phyloP scores from a whole-genome alignment of 2,329 filamentous ascomycete genomes.

The Leptographium lundbergii region DNA sequence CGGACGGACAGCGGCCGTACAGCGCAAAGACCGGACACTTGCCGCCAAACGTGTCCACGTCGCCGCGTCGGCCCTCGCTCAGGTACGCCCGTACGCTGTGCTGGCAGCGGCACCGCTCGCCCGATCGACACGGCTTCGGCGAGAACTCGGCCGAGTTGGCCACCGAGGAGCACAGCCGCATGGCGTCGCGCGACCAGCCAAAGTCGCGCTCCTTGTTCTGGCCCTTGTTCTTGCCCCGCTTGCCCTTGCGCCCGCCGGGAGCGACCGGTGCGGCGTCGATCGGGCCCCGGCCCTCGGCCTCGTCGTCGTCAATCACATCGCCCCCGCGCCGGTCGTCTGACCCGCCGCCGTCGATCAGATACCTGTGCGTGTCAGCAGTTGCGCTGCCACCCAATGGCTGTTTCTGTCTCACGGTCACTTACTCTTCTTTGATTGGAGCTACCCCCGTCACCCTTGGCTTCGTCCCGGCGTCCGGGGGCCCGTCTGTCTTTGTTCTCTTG shows the following conservation, averaged over 20 bases:
- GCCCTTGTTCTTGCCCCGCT: conserved; percentile 46
- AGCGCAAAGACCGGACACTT: conserved; percentile 71
- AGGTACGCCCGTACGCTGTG: conserved; percentile 84
- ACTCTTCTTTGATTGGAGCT: conserved; percentile 64
- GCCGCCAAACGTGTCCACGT: conserved; percentile 63
- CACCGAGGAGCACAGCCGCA: conserved; percentile 66
- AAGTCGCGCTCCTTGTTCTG: conserved; percentile 80
- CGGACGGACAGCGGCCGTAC: conserved; percentile 64
- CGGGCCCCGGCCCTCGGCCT: conserved; percentile 29
- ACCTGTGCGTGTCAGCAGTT: conserved; percentile 18
- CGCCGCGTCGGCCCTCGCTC: conserved; percentile 64
- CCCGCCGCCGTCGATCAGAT: conserved; percentile 21
- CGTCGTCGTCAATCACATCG: conserved; percentile 31
- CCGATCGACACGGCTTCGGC: conserved; percentile 62
- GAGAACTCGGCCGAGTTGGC: conserved; percentile 68
- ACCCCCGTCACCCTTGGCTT: conserved; percentile 37
- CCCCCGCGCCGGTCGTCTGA: conserved; percentile 5
- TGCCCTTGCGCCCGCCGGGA: conserved; percentile 20
- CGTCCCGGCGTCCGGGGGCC: conserved; percentile 10
- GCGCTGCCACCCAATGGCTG: too few relatives aligned
- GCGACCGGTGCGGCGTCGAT: conserved; percentile 8
- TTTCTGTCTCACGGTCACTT: conserved; percentile 14
- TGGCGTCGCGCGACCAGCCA: conserved; percentile 63
- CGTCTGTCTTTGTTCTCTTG: conserved; percentile 45
- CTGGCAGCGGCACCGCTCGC: conserved; percentile 66